Evolutionary conservation across 805 yeast species (phyloP), one percentile per base, ranked within the genome.

Genomic region (Candida insectalens): DNA sequence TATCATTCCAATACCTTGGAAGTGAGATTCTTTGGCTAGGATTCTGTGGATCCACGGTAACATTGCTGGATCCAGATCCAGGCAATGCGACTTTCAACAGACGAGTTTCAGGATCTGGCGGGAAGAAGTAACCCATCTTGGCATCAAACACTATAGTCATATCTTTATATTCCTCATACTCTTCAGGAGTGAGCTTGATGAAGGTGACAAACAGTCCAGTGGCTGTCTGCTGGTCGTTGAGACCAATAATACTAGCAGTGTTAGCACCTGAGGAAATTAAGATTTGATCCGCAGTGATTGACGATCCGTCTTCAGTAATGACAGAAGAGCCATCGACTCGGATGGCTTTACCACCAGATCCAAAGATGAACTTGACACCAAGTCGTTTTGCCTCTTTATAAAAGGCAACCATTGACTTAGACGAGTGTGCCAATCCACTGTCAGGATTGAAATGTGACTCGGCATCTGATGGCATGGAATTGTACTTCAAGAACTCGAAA

Each of bases 81-180:
- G 58, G 57, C 9, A 60, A 37, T 4, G 65, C 66, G 20, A 67
- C 46, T 39, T 67, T 67, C 44, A 60, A 19, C 8, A 50, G 41
- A 16, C 41, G 52, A 0, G 61, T 57, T 3, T 47, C 52, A 6
- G 50, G 46, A 42, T 67, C 71, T 12, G 74, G 74, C 5, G 70
- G 70, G 47, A 67, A 67, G 41, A 63, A 63, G 39, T 65, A 67
- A 1, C 72, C 72, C 43, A 50, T 41, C 30, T 61, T 66, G 0
- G 67, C 53, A 38, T 63, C 61, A 44, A 65, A 65, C 6, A 67
- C 47, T 15, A 67, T 52, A 4, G 72, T 72, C 8, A 64, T 55
- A 33, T 54, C 44, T 36, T 56, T 57, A 28, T 49, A 62, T 12
- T 41, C 44, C 14, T n/a, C n/a, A n/a, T n/a, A n/a, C n/a, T 47